Evolutionary conservation across 306 rosid species (phyloP).

Genomic region (Vigna hirtella): DNA sequence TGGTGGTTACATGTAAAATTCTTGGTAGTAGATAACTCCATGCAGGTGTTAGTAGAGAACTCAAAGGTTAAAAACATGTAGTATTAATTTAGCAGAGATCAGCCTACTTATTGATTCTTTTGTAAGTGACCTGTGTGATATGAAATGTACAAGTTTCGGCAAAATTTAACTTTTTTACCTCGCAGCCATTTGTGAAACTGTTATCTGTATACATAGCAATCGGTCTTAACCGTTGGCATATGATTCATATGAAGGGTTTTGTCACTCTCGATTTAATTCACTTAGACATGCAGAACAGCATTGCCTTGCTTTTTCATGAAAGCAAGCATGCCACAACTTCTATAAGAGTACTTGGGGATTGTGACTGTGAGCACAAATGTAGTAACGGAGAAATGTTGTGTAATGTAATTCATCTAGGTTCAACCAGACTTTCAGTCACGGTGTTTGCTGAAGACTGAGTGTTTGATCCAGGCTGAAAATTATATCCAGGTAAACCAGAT

Average conservation of each 20-base stretch:
- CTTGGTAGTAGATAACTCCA: background rate
- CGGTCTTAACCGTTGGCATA: background rate
- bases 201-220: constrained; percentile 9
- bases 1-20: constrained; percentile 18
- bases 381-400: constrained; percentile 14
- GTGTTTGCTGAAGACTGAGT: constrained; percentile 46
- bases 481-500: constrained; percentile 16
- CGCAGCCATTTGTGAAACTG: background rate
- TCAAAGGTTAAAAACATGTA: background rate
- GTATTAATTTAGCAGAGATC: background rate
- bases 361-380: constrained; percentile 3
- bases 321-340: background rate
- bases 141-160: background rate
- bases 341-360: constrained; percentile 10
- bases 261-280: constrained; percentile 16
- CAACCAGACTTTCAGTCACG: constrained; percentile 40
- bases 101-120: background rate
- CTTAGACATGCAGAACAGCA: background rate
- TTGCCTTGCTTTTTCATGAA: constrained; percentile 21
- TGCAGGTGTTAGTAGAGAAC: background rate
- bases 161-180: background rate
- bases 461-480: constrained; percentile 33
- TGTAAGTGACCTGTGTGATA: background rate
- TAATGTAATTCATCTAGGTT: constrained; percentile 35
- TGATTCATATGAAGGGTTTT: constrained; percentile 21